Percentiles rank a stretch among this genome's conserved stretches.
These are phyloP conservation scores for Dactylonectria macrodidyma DNA, from an alignment of 2,329 filamentous ascomycete species.

Conservation along the genomic window DNA sequence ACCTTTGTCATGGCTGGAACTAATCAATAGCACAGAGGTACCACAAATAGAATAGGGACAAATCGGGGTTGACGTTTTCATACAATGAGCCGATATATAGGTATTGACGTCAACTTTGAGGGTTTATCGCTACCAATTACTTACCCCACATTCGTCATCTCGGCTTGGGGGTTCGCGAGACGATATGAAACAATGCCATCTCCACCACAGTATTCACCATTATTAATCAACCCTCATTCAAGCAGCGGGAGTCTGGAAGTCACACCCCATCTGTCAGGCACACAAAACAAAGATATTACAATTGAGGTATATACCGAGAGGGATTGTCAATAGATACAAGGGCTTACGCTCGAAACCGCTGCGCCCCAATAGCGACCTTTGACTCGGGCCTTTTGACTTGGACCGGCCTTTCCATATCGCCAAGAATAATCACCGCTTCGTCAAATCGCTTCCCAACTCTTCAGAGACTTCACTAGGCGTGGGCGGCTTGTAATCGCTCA, in stretches of 20 bases:
- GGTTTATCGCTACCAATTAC: conserved; percentile 5
- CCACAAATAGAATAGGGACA: background rate
- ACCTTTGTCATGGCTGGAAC: conserved; percentile 50
- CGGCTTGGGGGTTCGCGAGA: conserved; percentile 36
- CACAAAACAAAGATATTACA: conserved; percentile 48
- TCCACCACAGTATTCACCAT: conserved; percentile 4
- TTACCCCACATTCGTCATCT: conserved; percentile 46
- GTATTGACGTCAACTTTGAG: conserved; percentile 12
- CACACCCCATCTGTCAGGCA: background rate
- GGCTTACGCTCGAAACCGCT: conserved; percentile 35
- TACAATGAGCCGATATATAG: background rate
- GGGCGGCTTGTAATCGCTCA: conserved; percentile 30
- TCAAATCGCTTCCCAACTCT: conserved; percentile 33
- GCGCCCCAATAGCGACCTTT: conserved; percentile 21
- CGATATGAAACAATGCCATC: background rate
- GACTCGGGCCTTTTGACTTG: conserved; percentile 6
- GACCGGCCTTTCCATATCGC: conserved; percentile 14
- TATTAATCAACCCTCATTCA: conserved; percentile 14
- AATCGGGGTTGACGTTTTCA: background rate
- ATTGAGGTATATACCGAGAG: conserved; percentile 44
- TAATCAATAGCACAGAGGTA: background rate
- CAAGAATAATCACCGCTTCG: conserved; percentile 22
- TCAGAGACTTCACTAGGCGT: conserved; percentile 33
- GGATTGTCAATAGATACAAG: conserved; percentile 39
- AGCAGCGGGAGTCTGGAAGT: no score